A percentile compares a stretch with the other conserved stretches of the same genome.
These are phyloP conservation scores for Coemansia sp. DNA, from an alignment of 192 early-diverging fungal species.

Conservation along the genomic window DNA sequence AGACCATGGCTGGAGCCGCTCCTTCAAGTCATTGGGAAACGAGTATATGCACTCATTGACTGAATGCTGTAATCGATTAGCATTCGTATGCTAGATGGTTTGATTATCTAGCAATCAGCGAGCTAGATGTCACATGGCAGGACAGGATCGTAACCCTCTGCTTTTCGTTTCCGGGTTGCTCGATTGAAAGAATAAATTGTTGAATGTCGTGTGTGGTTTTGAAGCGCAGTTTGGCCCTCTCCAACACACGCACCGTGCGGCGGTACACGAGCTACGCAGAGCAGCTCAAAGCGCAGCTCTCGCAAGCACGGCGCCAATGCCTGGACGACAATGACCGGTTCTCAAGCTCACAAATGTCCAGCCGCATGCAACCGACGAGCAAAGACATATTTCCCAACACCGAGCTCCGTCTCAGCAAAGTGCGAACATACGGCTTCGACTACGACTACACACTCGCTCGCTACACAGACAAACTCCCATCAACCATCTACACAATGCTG, in stretches of 20 bases:
- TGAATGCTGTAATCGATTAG: too few relatives aligned
- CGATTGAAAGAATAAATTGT: background rate
- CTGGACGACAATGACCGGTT: conserved; percentile 25
- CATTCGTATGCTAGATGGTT: too few relatives aligned
- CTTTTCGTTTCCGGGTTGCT: background rate
- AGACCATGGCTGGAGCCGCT: too few relatives aligned
- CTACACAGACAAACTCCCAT: conserved; percentile 56
- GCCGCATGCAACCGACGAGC: conserved; percentile 30
- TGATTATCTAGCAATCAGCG: too few relatives aligned
- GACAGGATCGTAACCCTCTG: too few relatives aligned
- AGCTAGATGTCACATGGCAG: too few relatives aligned
- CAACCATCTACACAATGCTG: conserved; percentile 60
- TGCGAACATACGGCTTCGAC: conserved; percentile 61
- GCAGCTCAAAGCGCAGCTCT: conserved; percentile 24
- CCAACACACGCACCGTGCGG: too few relatives aligned
- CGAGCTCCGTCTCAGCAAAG: conserved; percentile 54
- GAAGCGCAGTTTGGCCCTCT: too few relatives aligned
- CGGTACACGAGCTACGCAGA: background rate
- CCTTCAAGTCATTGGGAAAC: too few relatives aligned
- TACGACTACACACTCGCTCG: conserved; percentile 66
- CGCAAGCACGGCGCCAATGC: conserved; percentile 24
- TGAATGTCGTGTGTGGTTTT: too few relatives aligned
- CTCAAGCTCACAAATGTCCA: conserved; percentile 15
- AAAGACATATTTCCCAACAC: conserved; percentile 58
- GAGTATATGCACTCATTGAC: too few relatives aligned